A percentile compares a stretch with the other conserved stretches of the same genome.
Conservation (phyloP, 352 stramenopile species). For the Pythium dissimile region DNA sequence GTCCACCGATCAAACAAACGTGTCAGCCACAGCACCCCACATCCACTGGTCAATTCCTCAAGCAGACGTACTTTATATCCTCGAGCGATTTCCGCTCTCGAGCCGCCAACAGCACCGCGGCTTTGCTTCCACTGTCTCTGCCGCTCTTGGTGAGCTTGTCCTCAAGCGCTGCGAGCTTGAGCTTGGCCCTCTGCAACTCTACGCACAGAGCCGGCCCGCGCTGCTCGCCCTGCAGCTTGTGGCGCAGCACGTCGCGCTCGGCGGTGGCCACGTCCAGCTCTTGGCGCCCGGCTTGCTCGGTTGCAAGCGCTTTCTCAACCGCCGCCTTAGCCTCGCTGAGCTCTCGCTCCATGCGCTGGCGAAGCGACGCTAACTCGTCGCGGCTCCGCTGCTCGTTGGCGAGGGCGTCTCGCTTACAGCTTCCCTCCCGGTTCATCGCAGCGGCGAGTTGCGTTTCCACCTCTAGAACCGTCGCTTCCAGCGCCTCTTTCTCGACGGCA, state of each 20-base stretch:
- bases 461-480: not conserved
- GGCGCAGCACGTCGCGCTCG: conserved; percentile 24
- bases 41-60: too few relatives aligned
- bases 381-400: not conserved
- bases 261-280: conserved; percentile 16
- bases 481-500: not conserved
- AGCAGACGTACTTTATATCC: conserved; percentile 53
- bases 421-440: not conserved
- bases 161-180: conserved; percentile 46
- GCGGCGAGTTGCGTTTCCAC: not conserved
- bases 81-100: conserved; percentile 35
- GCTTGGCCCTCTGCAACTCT: conserved; percentile 51
- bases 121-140: conserved; percentile 41
- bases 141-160: conserved; percentile 31
- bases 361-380: conserved; percentile 1
- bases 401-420: not conserved
- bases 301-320: conserved; percentile 12
- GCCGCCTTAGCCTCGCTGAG: conserved; percentile 15
- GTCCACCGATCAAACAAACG: not conserved
- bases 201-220: conserved; percentile 31
- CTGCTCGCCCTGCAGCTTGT: conserved; percentile 15
- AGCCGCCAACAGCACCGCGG: conserved; percentile 24
- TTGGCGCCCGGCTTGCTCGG: conserved; percentile 4
- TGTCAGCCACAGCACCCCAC: not conserved
- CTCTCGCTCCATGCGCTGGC: not conserved